These are phyloP conservation scores for Calamus simplicifolius DNA, from an alignment of 176 grass and related monocot genomes.

Conservation along the genomic window DNA sequence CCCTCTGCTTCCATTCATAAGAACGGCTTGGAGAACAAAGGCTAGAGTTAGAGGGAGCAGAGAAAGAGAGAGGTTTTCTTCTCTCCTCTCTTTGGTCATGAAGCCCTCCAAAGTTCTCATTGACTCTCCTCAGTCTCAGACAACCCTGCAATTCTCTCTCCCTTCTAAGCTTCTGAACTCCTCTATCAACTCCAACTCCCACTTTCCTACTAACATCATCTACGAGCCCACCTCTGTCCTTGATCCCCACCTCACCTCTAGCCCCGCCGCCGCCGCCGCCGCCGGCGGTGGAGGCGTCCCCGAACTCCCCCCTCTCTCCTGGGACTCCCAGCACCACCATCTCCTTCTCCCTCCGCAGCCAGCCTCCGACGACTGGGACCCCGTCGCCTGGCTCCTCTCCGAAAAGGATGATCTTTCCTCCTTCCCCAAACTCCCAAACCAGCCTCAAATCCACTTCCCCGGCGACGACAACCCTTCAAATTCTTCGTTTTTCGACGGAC, in stretches of 20 bases:
- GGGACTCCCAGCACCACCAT: constrained; percentile 7
- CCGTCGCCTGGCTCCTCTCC: constrained; percentile 34
- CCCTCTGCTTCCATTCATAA: too few species aligned
- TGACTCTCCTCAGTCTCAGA: too few species aligned
- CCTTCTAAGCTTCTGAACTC: background rate
- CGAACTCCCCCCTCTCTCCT: background rate
- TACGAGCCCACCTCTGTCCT: constrained; percentile 60
- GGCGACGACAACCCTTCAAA: constrained; percentile 6
- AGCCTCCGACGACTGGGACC: constrained; percentile 38
- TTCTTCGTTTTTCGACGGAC: constrained; percentile 22
- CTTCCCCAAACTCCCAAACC: constrained; percentile 11
- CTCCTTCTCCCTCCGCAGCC: background rate
- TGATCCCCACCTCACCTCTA: constrained; percentile 45
- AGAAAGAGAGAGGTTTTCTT: too few species aligned
- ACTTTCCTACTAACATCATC: constrained; percentile 14
- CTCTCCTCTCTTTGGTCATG: too few species aligned
- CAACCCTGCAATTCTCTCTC: too few species aligned
- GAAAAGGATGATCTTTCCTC: constrained; percentile 26
- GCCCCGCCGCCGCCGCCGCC: constrained; percentile 17
- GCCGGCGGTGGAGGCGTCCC: background rate
- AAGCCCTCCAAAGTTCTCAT: too few species aligned
- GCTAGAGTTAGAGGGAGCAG: too few species aligned
- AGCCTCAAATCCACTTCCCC: background rate
- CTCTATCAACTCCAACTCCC: constrained; percentile 4
- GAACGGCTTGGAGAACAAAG: too few species aligned